Base-by-base conservation (phyloP, 768 basidiomycete species). In the Leccinum boreale region DNA sequence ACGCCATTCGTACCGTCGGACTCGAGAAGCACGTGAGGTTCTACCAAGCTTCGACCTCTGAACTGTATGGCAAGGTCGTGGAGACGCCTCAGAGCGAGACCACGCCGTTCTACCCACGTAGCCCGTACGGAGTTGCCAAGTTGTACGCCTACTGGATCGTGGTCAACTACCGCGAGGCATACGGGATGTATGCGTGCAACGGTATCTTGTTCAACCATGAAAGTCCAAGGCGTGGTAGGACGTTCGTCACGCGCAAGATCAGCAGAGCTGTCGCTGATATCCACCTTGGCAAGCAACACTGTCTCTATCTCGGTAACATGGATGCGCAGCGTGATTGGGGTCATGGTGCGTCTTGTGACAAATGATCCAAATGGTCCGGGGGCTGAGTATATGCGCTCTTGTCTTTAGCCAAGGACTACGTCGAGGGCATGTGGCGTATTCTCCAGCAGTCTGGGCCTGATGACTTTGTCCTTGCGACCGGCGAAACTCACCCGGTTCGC, bases 191-290 rank as follows among this genome's bases (percentile, higher is more conserved):
- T 75, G 92, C 94, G 17, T 94, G 91, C 74, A 97, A 97, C 73
- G 95, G 95, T 50, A 98, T 98, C 69, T 75, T 98, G 65, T 98
- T 97, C 85, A 97, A 98, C 71, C 95, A 98, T 75, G 95, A 98
- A 77, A 96, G 94, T 65, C 95, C 96, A 14, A 83, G 95, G 51
- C 82, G 95, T 65, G 95, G 95, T 21, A 79, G 94, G 70, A 98
- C 94, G 8, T 98, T 98, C 76, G 94, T 98, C 64, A 97, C 95
- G 44, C 81, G 94, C 69, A 98, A 98, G 79, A 97, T 98, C 67
- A 80, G 90, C 47, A 81, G 95, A 59, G 94, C 94, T 10, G 94
- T 85, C 17, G 94, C 95, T 8, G 95, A 98, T 69, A 98, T 98
- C 68, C 80, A 81, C 58, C 74, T 94, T 50, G 92, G 91, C 55